Percentiles rank a stretch among this genome's conserved stretches.
Evolutionary conservation across 805 yeast genomes (phyloP).

Genomic region (Cyberlindnera americana): DNA sequence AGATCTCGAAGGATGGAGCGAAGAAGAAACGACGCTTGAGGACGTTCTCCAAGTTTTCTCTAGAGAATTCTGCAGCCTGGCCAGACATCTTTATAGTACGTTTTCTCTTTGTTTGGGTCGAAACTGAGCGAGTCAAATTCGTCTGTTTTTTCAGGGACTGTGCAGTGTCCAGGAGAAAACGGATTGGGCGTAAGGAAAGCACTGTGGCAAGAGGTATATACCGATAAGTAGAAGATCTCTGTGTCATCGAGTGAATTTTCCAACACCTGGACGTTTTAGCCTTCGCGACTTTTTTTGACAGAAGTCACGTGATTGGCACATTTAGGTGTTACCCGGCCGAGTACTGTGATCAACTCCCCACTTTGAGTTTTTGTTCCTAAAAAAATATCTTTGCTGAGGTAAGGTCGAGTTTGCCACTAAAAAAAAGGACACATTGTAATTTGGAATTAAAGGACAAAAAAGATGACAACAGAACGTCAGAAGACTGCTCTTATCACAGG

Average conservation of each 20-base stretch:
- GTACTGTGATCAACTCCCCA: too few relatives aligned
- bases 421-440: too few relatives aligned
- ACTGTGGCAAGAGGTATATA: not conserved
- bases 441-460: not conserved
- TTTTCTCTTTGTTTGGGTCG: conserved; percentile 1
- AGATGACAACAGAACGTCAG: conserved; percentile 2
- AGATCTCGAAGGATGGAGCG: conserved; percentile 96
- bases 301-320: too few relatives aligned
- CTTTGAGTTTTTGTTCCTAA: too few relatives aligned
- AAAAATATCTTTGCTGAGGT: too few relatives aligned
- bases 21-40: conserved; percentile 94
- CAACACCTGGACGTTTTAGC: conserved; percentile 3
- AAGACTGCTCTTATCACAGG: conserved; percentile 46
- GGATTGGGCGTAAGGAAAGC: conserved; percentile 2
- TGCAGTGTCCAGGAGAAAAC: conserved; percentile 1
- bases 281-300: not conserved
- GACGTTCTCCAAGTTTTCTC: conserved; percentile 87
- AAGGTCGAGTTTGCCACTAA: too few relatives aligned
- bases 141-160: not conserved
- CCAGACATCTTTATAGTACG: conserved; percentile 15
- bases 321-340: not conserved
- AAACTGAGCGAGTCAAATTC: not conserved
- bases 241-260: conserved; percentile 1
- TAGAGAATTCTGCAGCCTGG: conserved; percentile 48
- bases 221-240: not conserved